These are phyloP conservation scores for Camellia sinensis DNA, from an alignment of 148 eudicot species.

Conservation along the genomic window DNA sequence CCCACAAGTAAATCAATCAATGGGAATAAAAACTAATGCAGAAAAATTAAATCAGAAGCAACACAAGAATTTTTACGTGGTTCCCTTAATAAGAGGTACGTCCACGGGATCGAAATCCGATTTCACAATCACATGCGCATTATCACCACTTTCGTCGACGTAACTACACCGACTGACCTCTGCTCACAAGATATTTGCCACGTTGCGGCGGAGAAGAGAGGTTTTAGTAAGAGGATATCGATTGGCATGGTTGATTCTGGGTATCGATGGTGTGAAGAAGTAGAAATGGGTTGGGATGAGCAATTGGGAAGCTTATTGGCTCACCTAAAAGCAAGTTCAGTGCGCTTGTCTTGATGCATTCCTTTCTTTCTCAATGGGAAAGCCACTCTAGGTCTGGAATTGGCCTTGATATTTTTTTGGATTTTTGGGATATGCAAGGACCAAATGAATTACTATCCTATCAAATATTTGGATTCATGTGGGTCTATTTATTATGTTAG, in stretches of 20 bases:
- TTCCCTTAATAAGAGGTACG: too few species aligned
- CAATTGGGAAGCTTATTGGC: conserved; percentile 18
- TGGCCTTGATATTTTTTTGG: not conserved
- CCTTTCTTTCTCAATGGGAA: conserved; percentile 26
- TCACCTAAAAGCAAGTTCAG: conserved; percentile 23
- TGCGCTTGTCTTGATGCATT: conserved; percentile 37
- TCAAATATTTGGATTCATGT: too few species aligned
- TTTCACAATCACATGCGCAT: too few species aligned
- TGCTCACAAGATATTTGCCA: conserved; percentile 7
- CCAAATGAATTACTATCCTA: too few species aligned
- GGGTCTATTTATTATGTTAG: too few species aligned
- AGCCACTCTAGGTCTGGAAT: not conserved
- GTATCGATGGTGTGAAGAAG: conserved; percentile 10
- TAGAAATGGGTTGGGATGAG: conserved; percentile 14
- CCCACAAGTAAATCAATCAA: too few species aligned
- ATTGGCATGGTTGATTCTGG: conserved; percentile 15
- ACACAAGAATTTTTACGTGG: too few species aligned
- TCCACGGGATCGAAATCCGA: too few species aligned
- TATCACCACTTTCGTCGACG: conserved; percentile 36
- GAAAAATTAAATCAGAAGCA: too few species aligned
- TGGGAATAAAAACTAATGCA: too few species aligned
- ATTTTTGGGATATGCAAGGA: too few species aligned
- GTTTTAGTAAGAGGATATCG: not conserved
- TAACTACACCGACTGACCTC: not conserved
- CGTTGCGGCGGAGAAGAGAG: conserved; percentile 6